A percentile compares a stretch with the other conserved stretches of the same genome.
Evolutionary conservation across 1,139 yeast genomes (phyloP).

Genomic region (Geotrichum klebahnii): DNA sequence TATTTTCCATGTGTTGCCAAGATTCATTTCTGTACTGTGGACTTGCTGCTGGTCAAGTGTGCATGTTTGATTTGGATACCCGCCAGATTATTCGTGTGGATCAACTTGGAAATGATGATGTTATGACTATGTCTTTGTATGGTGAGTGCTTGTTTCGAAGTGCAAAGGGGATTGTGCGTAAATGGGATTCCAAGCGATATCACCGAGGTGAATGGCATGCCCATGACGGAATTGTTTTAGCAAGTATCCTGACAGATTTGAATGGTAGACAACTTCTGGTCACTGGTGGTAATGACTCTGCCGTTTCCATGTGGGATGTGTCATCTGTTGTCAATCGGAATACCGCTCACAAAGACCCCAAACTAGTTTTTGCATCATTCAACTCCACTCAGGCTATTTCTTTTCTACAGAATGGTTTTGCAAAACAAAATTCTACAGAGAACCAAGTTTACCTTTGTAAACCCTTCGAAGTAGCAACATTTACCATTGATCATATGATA

Average conservation of each 20-base stretch:
- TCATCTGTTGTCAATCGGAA: conserved; percentile 27
- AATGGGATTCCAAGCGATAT: conserved; percentile 35
- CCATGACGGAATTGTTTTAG: conserved; percentile 36
- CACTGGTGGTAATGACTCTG: conserved; percentile 60
- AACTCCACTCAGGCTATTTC: conserved; percentile 21
- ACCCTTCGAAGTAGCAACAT: conserved; percentile 21
- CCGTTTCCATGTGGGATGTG: conserved; percentile 57
- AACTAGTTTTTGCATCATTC: conserved; percentile 20
- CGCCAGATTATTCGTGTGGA: conserved; percentile 56
- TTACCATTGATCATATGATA: conserved; percentile 59
- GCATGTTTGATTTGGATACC: conserved; percentile 81
- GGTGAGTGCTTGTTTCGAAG: conserved; percentile 53
- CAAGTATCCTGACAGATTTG: conserved; percentile 29
- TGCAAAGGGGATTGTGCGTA: conserved; percentile 35
- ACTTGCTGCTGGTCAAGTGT: conserved; percentile 62
- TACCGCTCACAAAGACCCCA: conserved; percentile 1
- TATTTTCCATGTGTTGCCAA: conserved; percentile 60
- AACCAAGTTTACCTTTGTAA: too few species aligned
- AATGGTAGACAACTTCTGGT: conserved; percentile 38
- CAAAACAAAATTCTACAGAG: too few species aligned
- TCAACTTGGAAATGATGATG: conserved; percentile 45
- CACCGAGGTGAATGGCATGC: conserved; percentile 36
- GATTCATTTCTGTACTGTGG: conserved; percentile 77
- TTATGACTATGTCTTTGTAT: conserved; percentile 51
- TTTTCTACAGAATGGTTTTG: too few species aligned